These are phyloP conservation scores for Porcisia hertigi DNA, from an alignment of 208 protist genomes.

Conservation along the genomic window DNA sequence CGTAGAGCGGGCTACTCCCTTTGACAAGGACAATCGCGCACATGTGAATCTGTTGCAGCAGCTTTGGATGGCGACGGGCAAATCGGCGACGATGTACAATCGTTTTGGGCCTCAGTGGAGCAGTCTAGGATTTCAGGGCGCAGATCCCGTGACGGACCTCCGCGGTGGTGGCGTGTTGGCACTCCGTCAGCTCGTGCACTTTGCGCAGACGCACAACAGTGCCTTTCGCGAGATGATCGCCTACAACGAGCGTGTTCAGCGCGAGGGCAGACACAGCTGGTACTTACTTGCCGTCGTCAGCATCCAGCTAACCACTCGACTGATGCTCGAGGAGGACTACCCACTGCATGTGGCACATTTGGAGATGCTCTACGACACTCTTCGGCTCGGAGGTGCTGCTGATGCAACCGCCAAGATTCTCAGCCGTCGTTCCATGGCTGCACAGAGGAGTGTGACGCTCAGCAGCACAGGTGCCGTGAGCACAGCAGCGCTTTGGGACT, in stretches of 20 bases:
- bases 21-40: constrained; percentile 56
- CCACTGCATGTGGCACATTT: constrained; percentile 57
- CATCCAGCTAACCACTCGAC: constrained; percentile 81
- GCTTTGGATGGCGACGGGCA: constrained; percentile 64
- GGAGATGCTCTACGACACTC: constrained; percentile 73
- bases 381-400: constrained; percentile 29
- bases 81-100: constrained; percentile 36
- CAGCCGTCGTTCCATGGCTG: constrained; percentile 21
- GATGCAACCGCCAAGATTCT: constrained; percentile 20
- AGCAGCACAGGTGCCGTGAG: constrained; percentile 5
- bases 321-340: constrained; percentile 64
- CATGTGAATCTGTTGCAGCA: constrained; percentile 69
- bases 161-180: constrained; percentile 82
- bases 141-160: constrained; percentile 88
- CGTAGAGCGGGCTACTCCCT: constrained; percentile 58
- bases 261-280: constrained; percentile 51
- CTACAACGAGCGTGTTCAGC: constrained; percentile 58
- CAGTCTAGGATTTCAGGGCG: constrained; percentile 86
- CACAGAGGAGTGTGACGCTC: constrained; percentile 15
- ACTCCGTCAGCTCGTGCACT: constrained; percentile 80
- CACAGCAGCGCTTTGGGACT: constrained; percentile 30
- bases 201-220: constrained; percentile 64
- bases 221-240: constrained; percentile 73
- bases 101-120: constrained; percentile 61
- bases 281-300: constrained; percentile 86